phyloP scores from a whole-genome alignment of 306 rosid genomes.

The Quercus agrifolia region DNA sequence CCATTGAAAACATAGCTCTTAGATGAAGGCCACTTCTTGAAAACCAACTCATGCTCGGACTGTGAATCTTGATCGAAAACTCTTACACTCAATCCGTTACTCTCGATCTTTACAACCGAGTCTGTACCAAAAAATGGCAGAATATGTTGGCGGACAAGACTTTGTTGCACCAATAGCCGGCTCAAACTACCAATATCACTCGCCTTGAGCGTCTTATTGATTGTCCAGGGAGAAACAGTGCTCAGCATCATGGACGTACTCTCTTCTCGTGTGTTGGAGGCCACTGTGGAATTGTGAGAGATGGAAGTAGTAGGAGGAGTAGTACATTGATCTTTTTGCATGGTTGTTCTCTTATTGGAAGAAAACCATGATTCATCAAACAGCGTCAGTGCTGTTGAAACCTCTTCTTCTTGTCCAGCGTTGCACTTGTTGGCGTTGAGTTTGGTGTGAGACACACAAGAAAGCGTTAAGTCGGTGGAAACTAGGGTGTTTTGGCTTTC shows the following conservation, averaged over 20 bases:
- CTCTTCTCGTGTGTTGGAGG: neutral
- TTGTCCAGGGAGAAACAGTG: constrained; percentile 25
- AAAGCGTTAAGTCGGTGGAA: no score
- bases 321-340: neutral
- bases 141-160: constrained; percentile 20
- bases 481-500: no score
- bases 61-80: constrained; percentile 34
- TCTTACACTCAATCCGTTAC: constrained; percentile 9
- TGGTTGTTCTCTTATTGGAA: neutral
- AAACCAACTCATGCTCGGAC: constrained; percentile 23
- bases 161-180: constrained; percentile 25
- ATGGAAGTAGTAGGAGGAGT: neutral
- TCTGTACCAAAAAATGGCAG: constrained; percentile 27
- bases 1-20: constrained; percentile 33
- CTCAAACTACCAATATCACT: constrained; percentile 42
- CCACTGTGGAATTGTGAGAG: neutral
- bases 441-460: no score
- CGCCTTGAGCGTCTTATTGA: constrained; percentile 27
- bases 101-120: constrained; percentile 13
- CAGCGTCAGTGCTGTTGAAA: neutral
- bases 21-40: constrained; percentile 33
- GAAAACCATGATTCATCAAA: neutral
- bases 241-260: neutral
- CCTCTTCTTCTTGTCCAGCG: neutral
- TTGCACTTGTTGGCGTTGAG: no score